Percentiles rank a stretch among this genome's conserved stretches.
phyloP scores from a whole-genome alignment of 495 filamentous ascomycete species.

The Cetradonia linearis region DNA sequence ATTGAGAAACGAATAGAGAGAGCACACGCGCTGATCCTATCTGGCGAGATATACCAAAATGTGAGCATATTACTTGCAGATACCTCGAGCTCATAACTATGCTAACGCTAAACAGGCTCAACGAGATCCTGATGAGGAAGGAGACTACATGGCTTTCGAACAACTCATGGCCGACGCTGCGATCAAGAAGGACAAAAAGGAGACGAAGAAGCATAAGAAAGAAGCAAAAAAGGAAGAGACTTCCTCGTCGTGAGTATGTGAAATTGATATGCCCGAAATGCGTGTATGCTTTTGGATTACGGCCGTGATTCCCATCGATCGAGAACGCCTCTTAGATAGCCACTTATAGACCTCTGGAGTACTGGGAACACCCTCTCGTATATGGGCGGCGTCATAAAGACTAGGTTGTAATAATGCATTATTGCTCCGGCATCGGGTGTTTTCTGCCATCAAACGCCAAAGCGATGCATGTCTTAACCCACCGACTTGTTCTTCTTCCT shows the following conservation, averaged over 20 bases:
- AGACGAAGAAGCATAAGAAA: constrained; percentile 64
- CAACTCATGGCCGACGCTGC: constrained; percentile 94
- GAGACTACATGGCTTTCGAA: constrained; percentile 97
- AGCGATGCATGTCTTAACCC: background rate
- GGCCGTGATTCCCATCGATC: background rate
- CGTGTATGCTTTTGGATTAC: background rate
- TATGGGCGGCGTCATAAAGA: background rate
- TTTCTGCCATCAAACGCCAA: background rate
- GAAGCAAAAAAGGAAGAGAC: constrained; percentile 60
- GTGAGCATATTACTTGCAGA: constrained; percentile 38
- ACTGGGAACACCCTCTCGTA: background rate
- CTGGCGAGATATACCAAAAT: constrained; percentile 79
- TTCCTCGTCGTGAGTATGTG: constrained; percentile 36
- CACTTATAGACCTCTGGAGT: background rate
- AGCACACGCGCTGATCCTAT: constrained; percentile 76
- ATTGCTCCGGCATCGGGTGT: too few relatives aligned
- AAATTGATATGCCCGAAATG: background rate
- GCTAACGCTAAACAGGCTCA: constrained; percentile 52
- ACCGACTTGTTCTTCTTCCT: background rate
- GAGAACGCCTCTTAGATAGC: background rate
- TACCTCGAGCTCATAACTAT: background rate
- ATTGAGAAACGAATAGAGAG: constrained; percentile 80
- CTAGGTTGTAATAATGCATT: background rate
- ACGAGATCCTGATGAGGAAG: constrained; percentile 90
- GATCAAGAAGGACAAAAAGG: constrained; percentile 71